These are phyloP conservation scores for Rhododendron molle DNA, from an alignment of 148 eudicot genomes.

Conservation along the genomic window DNA sequence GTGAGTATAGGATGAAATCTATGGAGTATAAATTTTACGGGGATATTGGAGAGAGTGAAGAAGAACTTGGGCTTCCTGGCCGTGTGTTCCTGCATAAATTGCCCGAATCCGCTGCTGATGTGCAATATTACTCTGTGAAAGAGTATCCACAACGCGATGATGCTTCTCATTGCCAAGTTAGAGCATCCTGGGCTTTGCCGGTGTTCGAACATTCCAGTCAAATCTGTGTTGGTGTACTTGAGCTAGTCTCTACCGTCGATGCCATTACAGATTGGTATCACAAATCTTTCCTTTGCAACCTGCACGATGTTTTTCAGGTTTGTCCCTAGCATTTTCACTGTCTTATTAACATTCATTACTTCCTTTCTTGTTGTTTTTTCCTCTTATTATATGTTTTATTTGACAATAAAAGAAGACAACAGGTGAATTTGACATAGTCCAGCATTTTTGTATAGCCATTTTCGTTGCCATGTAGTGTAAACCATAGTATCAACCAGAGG, in stretches of 20 bases:
- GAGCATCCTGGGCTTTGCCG: neutral
- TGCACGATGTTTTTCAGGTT: neutral
- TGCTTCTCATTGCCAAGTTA: neutral
- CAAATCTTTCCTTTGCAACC: neutral
- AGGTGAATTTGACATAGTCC: neutral
- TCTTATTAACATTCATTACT: neutral
- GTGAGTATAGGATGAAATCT: neutral
- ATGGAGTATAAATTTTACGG: neutral
- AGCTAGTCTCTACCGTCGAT: neutral
- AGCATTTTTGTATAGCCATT: neutral
- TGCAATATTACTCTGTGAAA: neutral
- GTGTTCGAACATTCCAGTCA: neutral
- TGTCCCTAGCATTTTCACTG: neutral
- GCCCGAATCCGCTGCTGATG: neutral
- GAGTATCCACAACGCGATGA: neutral
- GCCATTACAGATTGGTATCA: neutral
- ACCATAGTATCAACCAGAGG: neutral
- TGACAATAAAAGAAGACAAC: neutral
- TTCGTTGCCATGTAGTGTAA: neutral
- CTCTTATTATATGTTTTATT: neutral
- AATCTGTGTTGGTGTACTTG: slow-evolving; percentile 4
- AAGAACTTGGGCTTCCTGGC: neutral
- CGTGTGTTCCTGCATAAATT: neutral
- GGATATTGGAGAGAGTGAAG: neutral
- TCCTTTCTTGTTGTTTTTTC: neutral